Base-by-base conservation (phyloP, 106 monocot species). In the Dioscorea alata region DNA sequence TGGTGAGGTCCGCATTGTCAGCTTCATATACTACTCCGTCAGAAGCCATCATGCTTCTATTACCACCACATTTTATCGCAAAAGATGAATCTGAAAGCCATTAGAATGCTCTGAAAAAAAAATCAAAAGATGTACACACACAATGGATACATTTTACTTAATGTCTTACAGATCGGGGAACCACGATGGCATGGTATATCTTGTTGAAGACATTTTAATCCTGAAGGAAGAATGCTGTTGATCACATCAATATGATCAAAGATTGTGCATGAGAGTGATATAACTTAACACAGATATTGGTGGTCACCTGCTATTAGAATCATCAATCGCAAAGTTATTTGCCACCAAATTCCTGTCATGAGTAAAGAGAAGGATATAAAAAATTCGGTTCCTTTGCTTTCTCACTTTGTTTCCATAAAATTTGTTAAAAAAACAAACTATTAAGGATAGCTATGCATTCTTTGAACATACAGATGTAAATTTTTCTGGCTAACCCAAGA, bases 21-120 rank as follows among this genome's bases (percentile, higher is more conserved):
- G 16, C 13, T 15, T 99, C 89, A 77, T 85, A 99, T 8, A 19
- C 23, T 23, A 66, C 83, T 24, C 81, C 73, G 69, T 84, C 82
- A 51, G 78, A 67, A 60, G 69, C 69, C 56, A 70, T 80, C 14
- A 99, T 69, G 23, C 57, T 62, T 82, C 13, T 83, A 63, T 31
- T 64, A 53, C 86, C 84, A 59, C 97, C 97, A 81, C 97, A 99
- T 4, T 85, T 89, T 69, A 99, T 76, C 33, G 78, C 92, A 75
- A 99, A 83, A 4, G 74, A 70, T 60, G 68, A 84, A 80, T 88
- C 96, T 97, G 76, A 4, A 79, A 52, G 25, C 22, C 50, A 60
- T 1, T 14, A 16, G 12, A 48, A 10, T 3, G 10, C 42, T 42
- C 28, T 28, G 42, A 42, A 42, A 42, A 42, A 10, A 42, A 3